phyloP scores from a whole-genome alignment of 2,329 filamentous ascomycete species.

The Epichloe scottii region DNA sequence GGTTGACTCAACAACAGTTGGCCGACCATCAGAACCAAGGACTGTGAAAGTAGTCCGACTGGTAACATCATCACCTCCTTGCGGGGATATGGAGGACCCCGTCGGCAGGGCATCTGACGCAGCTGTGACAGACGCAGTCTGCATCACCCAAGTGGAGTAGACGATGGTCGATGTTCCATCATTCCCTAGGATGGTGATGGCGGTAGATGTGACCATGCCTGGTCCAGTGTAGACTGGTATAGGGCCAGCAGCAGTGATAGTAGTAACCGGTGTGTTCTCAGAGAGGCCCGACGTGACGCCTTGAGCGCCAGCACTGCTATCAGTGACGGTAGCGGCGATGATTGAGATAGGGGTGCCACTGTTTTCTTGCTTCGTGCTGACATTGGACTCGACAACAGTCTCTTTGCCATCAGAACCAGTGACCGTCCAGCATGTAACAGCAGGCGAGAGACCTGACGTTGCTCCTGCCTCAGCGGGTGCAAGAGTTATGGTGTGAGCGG shows the following conservation, averaged over 20 bases:
- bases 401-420: slow-evolving; percentile 12
- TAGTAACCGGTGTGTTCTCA: slow-evolving; percentile 4
- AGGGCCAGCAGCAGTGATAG: slow-evolving; percentile 4
- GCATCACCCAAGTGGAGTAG: slow-evolving; percentile 6
- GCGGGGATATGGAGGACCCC: background rate
- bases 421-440: slow-evolving; percentile 11
- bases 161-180: slow-evolving; percentile 7
- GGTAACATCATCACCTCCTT: slow-evolving; percentile 6
- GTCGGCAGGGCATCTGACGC: slow-evolving; percentile 3
- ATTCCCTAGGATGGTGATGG: slow-evolving; percentile 4
- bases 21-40: slow-evolving; percentile 19
- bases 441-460: background rate
- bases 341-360: background rate
- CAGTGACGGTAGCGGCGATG: background rate
- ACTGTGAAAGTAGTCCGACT: slow-evolving; percentile 15
- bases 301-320: slow-evolving; percentile 1
- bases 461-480: slow-evolving; percentile 1
- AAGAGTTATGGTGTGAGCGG: slow-evolving; percentile 13
- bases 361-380: slow-evolving; percentile 1
- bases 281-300: background rate
- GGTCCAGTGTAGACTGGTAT: slow-evolving; percentile 4
- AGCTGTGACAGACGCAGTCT: slow-evolving; percentile 2
- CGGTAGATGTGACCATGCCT: slow-evolving; percentile 3
- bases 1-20: slow-evolving; percentile 23
- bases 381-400: slow-evolving; percentile 22